Base-by-base conservation (phyloP, 2,329 filamentous ascomycete species). In the Penicillium griseofulvum region DNA sequence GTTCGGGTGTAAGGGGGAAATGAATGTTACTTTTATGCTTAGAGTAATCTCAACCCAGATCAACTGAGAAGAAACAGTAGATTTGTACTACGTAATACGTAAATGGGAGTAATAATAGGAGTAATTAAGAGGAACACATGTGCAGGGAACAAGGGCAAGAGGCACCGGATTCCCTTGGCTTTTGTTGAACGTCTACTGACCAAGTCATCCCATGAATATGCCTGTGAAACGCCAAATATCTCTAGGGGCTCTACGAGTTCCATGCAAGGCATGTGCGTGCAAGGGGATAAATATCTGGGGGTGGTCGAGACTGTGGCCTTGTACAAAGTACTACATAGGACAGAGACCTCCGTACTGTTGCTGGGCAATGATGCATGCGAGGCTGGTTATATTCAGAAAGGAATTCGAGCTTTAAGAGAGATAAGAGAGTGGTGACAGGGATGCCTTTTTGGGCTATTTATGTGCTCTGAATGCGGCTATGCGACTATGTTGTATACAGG, bases 221-320 rank as follows among this genome's bases (percentile, higher is more conserved):
- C 17, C 14, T 38, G 42, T 50, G 48, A 33, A 34, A 52, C 41
- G n/a, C 31, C 19, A 22, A 22, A n/a, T 24, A 37, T 52, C 41
- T 33, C 48, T 42, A 43, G 37, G 38, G 37, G 48, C 48, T 26
- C 48, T 43, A 17, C 19, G 16, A 26, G 28, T 17, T 31, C 11
- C 16, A 43, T 29, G 37, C 37, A 43, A 50, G 48, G 48, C 11
- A 50, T 50, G 37, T 33, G 12, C 31, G 33, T 52, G 49, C 26
- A 52, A 47, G 33, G 49, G 33, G 49, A 47, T n/a, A 17, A 19
- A 50, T 19, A 37, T 37, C 17, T 31, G 12, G 41, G 24, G 19
- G 5, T 41, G 16, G 17, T 41, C 14, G 36, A 41, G 36, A 22
- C 44, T 10, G 19, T 33, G 4, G 45, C 33, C 17, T 48, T 28